phyloP scores from a whole-genome alignment of 768 basidiomycete genomes.

The Calvatia gigantea region DNA sequence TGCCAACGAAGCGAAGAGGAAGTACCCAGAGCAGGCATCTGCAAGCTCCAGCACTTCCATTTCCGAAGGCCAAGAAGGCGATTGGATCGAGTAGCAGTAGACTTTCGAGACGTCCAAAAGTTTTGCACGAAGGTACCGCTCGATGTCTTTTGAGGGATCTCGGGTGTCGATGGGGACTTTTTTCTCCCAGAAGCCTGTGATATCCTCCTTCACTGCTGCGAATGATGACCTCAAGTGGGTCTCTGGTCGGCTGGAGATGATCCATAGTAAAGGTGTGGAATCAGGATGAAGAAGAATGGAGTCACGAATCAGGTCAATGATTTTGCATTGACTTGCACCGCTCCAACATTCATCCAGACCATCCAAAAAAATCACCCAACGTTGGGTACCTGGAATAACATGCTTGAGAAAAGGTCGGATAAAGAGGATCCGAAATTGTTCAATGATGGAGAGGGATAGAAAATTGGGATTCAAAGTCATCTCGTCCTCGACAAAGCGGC shows the following conservation, averaged over 20 bases:
- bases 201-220: not conserved
- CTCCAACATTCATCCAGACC: not conserved
- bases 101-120: not conserved
- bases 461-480: not conserved
- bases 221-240: not conserved
- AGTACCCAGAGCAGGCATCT: not conserved
- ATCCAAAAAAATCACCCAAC: not conserved
- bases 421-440: not conserved
- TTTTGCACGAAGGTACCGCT: not conserved
- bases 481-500: not conserved
- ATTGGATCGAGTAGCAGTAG: not conserved
- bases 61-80: not conserved
- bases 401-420: not conserved
- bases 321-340: not conserved
- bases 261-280: not conserved
- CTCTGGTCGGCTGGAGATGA: not conserved
- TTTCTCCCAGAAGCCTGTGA: not conserved
- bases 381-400: not conserved
- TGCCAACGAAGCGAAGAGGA: not conserved
- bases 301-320: not conserved
- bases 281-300: not conserved
- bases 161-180: not conserved
- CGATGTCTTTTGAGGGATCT: not conserved
- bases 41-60: not conserved
- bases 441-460: not conserved